Conservation (phyloP, 106 monocot genomes). For the Amphibolis antarctica region DNA sequence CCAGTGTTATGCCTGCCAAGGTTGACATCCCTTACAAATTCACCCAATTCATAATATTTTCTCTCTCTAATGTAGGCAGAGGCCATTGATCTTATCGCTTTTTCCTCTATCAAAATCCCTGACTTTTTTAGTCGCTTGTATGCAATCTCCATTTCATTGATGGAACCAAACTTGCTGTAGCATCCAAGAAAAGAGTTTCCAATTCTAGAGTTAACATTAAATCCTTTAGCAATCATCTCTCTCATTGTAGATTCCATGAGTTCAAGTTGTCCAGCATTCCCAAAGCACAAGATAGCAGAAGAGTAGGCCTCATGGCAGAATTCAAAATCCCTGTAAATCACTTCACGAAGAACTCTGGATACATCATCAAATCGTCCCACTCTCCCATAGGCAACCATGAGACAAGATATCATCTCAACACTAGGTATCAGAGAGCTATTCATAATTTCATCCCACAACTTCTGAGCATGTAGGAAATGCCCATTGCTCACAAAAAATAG, state of each 20-base stretch:
- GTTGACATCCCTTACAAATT: slow-evolving; percentile 68
- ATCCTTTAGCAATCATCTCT: slow-evolving; percentile 57
- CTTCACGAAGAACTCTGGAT: slow-evolving; percentile 29
- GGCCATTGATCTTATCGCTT: slow-evolving; percentile 45
- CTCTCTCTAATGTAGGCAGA: slow-evolving; percentile 44
- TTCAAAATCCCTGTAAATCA: slow-evolving; percentile 22
- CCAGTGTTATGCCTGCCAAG: slow-evolving; percentile 57
- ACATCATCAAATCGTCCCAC: slow-evolving; percentile 49
- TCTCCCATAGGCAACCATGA: slow-evolving; percentile 40
- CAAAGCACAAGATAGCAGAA: slow-evolving; percentile 59
- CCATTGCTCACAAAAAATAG: slow-evolving; percentile 34
- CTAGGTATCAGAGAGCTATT: slow-evolving; percentile 47
- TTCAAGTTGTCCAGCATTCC: slow-evolving; percentile 47
- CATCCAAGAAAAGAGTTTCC: slow-evolving; percentile 54
- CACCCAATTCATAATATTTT: slow-evolving; percentile 64
- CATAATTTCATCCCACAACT: slow-evolving; percentile 62
- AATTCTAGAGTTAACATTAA: slow-evolving; percentile 45
- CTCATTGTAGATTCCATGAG: slow-evolving; percentile 55
- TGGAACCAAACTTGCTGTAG: slow-evolving; percentile 44
- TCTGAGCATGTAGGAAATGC: slow-evolving; percentile 31
- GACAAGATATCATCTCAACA: slow-evolving; percentile 18
- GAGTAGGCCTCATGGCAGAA: slow-evolving; percentile 29
- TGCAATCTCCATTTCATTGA: slow-evolving; percentile 61
- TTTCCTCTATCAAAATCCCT: slow-evolving; percentile 56
- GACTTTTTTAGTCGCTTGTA: slow-evolving; percentile 49